phyloP scores from a whole-genome alignment of 1,284 basidiomycete genomes.

The Ganoderma lucidum region DNA sequence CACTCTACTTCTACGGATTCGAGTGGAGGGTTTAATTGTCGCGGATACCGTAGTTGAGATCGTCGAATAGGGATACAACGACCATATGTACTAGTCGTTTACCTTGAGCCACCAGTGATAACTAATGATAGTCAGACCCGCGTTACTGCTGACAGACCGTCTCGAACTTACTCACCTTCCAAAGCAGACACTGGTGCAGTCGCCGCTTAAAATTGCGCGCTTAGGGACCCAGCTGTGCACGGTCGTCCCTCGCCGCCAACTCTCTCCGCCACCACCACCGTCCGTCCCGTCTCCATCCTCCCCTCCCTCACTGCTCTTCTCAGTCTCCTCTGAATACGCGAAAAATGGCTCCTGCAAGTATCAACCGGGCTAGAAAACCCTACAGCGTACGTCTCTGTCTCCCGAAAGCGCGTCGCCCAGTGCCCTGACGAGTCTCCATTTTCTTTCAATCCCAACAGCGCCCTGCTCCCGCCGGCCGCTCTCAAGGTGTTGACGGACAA shows the following conservation, averaged over 20 bases:
- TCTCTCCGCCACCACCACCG: conserved; percentile 24
- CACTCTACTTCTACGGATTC: too few species aligned
- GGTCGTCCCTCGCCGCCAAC: conserved; percentile 8
- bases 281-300: conserved; percentile 11
- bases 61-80: too few species aligned
- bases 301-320: conserved; percentile 10
- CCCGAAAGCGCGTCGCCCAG: not conserved
- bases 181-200: conserved; percentile 17
- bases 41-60: too few species aligned
- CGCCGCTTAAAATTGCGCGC: conserved; percentile 27
- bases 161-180: conserved; percentile 28
- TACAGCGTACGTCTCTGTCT: conserved; percentile 53
- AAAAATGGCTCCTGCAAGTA: conserved; percentile 36
- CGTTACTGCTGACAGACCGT: not conserved
- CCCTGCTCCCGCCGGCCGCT: conserved; percentile 50
- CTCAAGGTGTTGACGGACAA: conserved; percentile 59
- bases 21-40: too few species aligned
- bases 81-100: too few species aligned
- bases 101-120: too few species aligned
- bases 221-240: not conserved
- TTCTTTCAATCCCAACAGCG: conserved; percentile 44
- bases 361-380: conserved; percentile 51
- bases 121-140: too few species aligned
- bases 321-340: conserved; percentile 3
- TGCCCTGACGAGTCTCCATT: conserved; percentile 21